Evolutionary conservation across 1,139 yeast species (phyloP).

Genomic region (Citeromyces siamensis): DNA sequence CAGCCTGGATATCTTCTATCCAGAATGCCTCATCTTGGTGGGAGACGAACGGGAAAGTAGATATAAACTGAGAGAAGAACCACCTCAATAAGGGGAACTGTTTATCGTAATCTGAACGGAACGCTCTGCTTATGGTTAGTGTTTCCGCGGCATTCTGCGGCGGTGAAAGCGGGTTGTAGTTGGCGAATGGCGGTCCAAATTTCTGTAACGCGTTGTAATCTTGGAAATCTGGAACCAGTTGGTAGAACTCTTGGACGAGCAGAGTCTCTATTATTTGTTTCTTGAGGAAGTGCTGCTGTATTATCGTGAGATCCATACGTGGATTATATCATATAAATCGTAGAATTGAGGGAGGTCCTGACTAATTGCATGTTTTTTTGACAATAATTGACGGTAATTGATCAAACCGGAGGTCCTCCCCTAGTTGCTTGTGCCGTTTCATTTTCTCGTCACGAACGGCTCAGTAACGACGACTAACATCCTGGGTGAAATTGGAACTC

Average conservation of each 20-base stretch:
- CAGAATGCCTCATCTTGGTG: conserved; percentile 41
- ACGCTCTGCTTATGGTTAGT: conserved; percentile 9
- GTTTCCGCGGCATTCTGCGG: conserved; percentile 9
- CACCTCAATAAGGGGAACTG: conserved; percentile 58
- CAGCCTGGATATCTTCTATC: conserved; percentile 68
- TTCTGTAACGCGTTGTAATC: conserved; percentile 46
- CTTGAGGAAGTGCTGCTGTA: conserved; percentile 75
- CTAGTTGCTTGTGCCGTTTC: neutral
- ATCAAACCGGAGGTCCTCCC: neutral
- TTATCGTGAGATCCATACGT: neutral
- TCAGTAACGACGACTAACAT: too few relatives aligned
- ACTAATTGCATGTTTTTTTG: neutral
- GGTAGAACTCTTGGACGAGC: conserved; percentile 47
- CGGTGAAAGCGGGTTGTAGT: conserved; percentile 19
- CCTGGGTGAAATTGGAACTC: too few relatives aligned
- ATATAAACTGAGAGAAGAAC: conserved; percentile 48
- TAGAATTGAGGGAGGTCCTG: neutral
- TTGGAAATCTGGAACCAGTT: conserved; percentile 28
- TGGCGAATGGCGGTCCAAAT: conserved; percentile 64
- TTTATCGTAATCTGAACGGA: conserved; percentile 13
- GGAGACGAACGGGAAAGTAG: conserved; percentile 65
- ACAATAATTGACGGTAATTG: neutral
- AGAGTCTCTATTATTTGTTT: conserved; percentile 59
- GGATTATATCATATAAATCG: neutral
- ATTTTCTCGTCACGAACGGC: too few relatives aligned